A percentile compares a stretch with the other conserved stretches of the same genome.
Conservation (phyloP, 108 stramenopile species). For the Chaetoceros muelleri region DNA sequence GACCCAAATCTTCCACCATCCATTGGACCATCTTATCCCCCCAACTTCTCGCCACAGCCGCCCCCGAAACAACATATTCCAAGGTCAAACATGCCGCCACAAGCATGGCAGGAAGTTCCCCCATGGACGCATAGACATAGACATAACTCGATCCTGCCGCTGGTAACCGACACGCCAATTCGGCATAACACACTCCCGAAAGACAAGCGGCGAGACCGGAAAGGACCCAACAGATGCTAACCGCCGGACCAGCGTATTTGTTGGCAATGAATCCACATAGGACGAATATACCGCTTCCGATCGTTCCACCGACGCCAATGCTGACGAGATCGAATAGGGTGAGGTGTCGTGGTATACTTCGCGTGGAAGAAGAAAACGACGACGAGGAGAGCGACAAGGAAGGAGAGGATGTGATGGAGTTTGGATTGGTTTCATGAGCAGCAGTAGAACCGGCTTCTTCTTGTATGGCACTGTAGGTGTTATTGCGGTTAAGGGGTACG, state of each 20-base stretch:
- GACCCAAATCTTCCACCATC: conserved; percentile 25
- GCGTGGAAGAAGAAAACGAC: not conserved
- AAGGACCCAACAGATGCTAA: conserved; percentile 52
- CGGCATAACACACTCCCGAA: conserved; percentile 79
- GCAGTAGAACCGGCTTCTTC: not conserved
- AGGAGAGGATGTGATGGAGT: too few species aligned
- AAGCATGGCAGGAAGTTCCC: conserved; percentile 76
- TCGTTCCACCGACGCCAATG: conserved; percentile 77
- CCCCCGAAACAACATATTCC: conserved; percentile 71
- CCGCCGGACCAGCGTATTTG: conserved; percentile 80
- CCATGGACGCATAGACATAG: conserved; percentile 74
- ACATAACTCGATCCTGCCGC: conserved; percentile 73
- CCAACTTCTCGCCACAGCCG: conserved; percentile 87
- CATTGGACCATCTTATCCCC: conserved; percentile 84
- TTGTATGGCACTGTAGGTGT: not conserved
- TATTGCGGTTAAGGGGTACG: not conserved
- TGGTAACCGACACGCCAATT: conserved; percentile 64
- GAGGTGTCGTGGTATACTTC: conserved; percentile 24
- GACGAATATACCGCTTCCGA: conserved; percentile 87
- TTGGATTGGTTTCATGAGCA: too few species aligned
- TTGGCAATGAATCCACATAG: conserved; percentile 76
- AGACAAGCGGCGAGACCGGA: conserved; percentile 62
- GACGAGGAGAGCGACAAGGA: too few species aligned
- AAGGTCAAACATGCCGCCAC: conserved; percentile 73
- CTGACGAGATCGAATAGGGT: conserved; percentile 75